Conservation (phyloP, 169 alveolate genomes). For the Plasmodium chabaudi region DNA sequence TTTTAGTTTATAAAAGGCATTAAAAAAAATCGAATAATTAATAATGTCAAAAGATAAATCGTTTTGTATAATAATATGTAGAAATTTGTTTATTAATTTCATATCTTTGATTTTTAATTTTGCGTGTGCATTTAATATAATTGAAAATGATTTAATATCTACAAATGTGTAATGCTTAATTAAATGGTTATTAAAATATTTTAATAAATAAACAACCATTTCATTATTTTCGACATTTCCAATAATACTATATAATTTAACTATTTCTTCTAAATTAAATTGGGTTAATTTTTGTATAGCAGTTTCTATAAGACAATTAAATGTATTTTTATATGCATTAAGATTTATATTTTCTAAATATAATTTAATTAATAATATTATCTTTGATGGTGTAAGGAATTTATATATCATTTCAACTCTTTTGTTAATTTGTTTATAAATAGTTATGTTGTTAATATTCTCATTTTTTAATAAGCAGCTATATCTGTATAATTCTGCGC, state of each 20-base stretch:
- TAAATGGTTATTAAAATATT: slow-evolving; percentile 60
- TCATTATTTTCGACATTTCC: slow-evolving; percentile 67
- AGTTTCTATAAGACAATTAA: slow-evolving; percentile 62
- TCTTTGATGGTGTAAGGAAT: slow-evolving; percentile 56
- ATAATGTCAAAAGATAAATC: slow-evolving; percentile 42
- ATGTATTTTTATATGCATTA: slow-evolving; percentile 34
- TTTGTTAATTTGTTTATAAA: slow-evolving; percentile 71
- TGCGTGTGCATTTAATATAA: slow-evolving; percentile 68
- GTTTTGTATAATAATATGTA: slow-evolving; percentile 43
- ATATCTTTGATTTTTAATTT: slow-evolving; percentile 73
- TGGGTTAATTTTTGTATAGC: slow-evolving; percentile 46
- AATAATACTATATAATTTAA: slow-evolving; percentile 56
- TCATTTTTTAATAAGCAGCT: slow-evolving; percentile 36
- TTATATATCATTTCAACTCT: slow-evolving; percentile 78
- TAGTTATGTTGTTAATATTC: slow-evolving; percentile 38
- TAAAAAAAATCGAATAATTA: slow-evolving; percentile 61
- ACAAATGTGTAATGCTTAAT: slow-evolving; percentile 65
- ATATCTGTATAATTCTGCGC: slow-evolving; percentile 64
- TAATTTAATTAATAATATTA: slow-evolving; percentile 58
- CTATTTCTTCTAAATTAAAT: slow-evolving; percentile 56
- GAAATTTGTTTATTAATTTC: slow-evolving; percentile 73
- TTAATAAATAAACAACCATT: slow-evolving; percentile 51
- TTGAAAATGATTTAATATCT: slow-evolving; percentile 68
- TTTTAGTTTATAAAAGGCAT: slow-evolving; percentile 60
- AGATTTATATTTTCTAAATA: slow-evolving; percentile 58